Evolutionary conservation across 768 basidiomycete species (phyloP), one percentile per base, ranked within the genome.

Genomic region (Psilocybe tampanensis): DNA sequence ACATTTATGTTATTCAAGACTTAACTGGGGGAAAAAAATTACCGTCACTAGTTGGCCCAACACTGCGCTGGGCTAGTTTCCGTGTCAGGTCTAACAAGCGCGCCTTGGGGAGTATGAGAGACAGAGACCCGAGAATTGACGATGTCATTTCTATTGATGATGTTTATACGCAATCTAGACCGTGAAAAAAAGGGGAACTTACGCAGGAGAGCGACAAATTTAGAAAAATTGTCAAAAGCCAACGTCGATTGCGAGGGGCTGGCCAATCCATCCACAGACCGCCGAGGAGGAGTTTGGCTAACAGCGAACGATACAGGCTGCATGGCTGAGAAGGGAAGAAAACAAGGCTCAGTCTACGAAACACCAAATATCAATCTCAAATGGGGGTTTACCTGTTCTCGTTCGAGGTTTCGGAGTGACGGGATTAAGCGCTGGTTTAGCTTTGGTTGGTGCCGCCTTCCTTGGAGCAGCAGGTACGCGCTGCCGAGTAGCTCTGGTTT

Each of bases 71-170:
- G 22, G 83, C 82, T 6, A 95, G 64, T 15, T 80, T 82, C 36
- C 88, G 78, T 2, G 86, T 77, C 15, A 86, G 72, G 52, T 86
- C 83, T 22, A 98, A 77, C 3, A 88, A 69, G 47, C 84, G 86
- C 4, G 94, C 78, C 57, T 88, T 88, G 17, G 82, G 76, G 4
- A 94, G 71, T 2, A 81, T 73, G 17, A 90, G 79, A 0, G 86
- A 88, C 3, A 94, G 71, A 8, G 94, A 62, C 2, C 91, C 89
- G 17, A 93, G 79, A 42, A 95, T 72, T 44, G 84, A 77, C 0
- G 83, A 70, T 18, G 78, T 73, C 60, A 86, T 77, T 56, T 84
- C 88, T 90, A 22, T 54, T 59, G 56, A 47, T 3, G 24, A 7
- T 26, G 45, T 22, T 4, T 41, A 51, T 44, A 42, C 8, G 24